Evolutionary conservation across 1,139 yeast species (phyloP).

Genomic region (Lodderomyces orthopsilosis): DNA sequence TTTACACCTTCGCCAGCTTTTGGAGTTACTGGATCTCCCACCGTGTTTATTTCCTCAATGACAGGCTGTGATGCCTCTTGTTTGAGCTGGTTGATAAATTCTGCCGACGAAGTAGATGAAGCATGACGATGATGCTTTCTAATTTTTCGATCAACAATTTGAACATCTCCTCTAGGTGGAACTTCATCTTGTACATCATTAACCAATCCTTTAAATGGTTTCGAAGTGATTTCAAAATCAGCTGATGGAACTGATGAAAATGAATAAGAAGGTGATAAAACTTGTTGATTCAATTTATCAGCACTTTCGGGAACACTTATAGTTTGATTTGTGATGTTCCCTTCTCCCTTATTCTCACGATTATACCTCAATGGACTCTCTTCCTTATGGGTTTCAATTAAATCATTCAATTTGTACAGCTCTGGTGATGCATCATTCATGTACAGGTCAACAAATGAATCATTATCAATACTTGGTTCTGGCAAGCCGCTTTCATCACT

Average conservation of each 20-base stretch:
- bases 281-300: constrained; percentile 1
- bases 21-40: background rate
- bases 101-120: constrained; percentile 9
- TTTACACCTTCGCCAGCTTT: background rate
- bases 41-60: background rate
- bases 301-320: background rate
- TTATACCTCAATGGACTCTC: background rate
- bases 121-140: constrained; percentile 20
- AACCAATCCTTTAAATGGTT: constrained; percentile 21
- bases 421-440: constrained; percentile 11
- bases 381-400: constrained; percentile 6
- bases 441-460: constrained; percentile 14
- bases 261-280: background rate
- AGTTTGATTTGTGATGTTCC: background rate
- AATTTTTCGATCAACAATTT: constrained; percentile 19
- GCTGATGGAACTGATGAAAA: background rate
- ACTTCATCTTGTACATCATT: constrained; percentile 30
- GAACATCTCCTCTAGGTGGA: constrained; percentile 39
- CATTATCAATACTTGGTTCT: constrained; percentile 15
- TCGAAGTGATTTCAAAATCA: constrained; percentile 7
- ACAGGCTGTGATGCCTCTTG: background rate
- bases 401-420: constrained; percentile 9
- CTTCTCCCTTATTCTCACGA: background rate
- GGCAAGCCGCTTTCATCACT: constrained; percentile 11
- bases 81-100: constrained; percentile 2